These are phyloP conservation scores for Fusarium liriodendri DNA, from an alignment of 2,329 filamentous ascomycete genomes.

Conservation along the genomic window DNA sequence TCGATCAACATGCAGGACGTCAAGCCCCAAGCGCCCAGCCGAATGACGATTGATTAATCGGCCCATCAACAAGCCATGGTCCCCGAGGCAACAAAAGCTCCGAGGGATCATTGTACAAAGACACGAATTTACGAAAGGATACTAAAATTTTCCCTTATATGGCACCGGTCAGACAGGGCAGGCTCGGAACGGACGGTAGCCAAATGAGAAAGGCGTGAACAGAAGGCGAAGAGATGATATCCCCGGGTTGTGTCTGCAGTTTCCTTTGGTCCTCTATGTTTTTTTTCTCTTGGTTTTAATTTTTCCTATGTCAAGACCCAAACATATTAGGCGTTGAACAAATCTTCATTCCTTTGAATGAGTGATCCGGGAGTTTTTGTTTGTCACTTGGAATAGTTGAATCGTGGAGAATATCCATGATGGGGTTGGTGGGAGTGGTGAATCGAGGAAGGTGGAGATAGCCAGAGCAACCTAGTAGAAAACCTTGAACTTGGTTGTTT, in stretches of 20 bases:
- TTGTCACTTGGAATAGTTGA: slow-evolving; percentile 20
- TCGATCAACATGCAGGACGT: slow-evolving; percentile 68
- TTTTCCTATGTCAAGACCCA: slow-evolving; percentile 33
- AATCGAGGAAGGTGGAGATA: not conserved
- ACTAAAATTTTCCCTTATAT: slow-evolving; percentile 35
- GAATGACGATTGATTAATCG: slow-evolving; percentile 71
- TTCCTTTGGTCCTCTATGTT: slow-evolving; percentile 35
- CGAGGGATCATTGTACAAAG: slow-evolving; percentile 46
- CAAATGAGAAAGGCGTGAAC: slow-evolving; percentile 40
- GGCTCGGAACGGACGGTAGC: slow-evolving; percentile 43
- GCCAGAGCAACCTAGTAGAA: not conserved
- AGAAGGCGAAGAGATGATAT: slow-evolving; percentile 45
- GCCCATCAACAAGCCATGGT: slow-evolving; percentile 19
- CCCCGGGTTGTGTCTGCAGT: slow-evolving; percentile 38
- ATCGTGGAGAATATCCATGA: slow-evolving; percentile 17
- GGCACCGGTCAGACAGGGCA: slow-evolving; percentile 45
- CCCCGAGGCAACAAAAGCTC: not conserved
- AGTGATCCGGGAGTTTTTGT: slow-evolving; percentile 35
- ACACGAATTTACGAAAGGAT: slow-evolving; percentile 51
- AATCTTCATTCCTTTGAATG: slow-evolving; percentile 37
- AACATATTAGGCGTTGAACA: slow-evolving; percentile 42
- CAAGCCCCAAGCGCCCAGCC: slow-evolving; percentile 64
- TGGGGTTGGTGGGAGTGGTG: slow-evolving; percentile 1
- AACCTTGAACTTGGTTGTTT: not conserved
- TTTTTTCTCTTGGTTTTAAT: slow-evolving; percentile 29